These are phyloP conservation scores for Lecanosticta acicola DNA, from an alignment of 2,329 filamentous ascomycete genomes.

Conservation along the genomic window DNA sequence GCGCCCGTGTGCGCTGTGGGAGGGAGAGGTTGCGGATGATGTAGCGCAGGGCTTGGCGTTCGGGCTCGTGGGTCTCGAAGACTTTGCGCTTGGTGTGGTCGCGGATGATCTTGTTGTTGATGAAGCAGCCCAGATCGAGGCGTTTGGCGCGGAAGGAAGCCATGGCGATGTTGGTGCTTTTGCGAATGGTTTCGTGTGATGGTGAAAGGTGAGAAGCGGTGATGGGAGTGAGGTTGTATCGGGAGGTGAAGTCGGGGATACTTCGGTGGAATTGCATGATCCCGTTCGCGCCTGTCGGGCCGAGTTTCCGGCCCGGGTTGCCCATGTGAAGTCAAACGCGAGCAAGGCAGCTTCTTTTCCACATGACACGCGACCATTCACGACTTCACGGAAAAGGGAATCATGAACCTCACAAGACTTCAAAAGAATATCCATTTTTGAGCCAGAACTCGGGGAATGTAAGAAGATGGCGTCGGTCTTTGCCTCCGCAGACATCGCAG, in stretches of 20 bases:
- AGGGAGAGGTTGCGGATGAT: conserved; percentile 90
- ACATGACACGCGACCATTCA: no score
- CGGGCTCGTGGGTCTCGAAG: conserved; percentile 77
- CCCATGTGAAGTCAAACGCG: no score
- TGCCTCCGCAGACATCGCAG: conserved; percentile 23
- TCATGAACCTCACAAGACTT: not conserved
- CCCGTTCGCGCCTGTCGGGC: no score
- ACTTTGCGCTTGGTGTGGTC: conserved; percentile 97
- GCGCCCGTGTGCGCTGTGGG: conserved; percentile 71
- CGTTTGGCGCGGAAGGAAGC: conserved; percentile 79
- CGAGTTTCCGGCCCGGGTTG: no score
- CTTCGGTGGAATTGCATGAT: no score
- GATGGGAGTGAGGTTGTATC: not conserved
- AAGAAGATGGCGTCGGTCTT: conserved; percentile 23
- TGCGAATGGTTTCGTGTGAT: no score
- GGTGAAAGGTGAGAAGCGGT: not conserved
- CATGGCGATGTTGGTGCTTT: conserved; percentile 27
- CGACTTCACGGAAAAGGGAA: no score
- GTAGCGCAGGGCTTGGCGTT: conserved; percentile 78
- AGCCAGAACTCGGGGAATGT: not conserved
- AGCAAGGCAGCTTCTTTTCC: no score
- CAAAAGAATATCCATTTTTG: not conserved
- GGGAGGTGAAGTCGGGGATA: not conserved
- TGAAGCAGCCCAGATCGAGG: conserved; percentile 79
- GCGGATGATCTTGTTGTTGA: conserved; percentile 81